These are phyloP conservation scores for Mycosphaerella sp. DNA, from an alignment of 2,329 filamentous ascomycete genomes.

Conservation along the genomic window DNA sequence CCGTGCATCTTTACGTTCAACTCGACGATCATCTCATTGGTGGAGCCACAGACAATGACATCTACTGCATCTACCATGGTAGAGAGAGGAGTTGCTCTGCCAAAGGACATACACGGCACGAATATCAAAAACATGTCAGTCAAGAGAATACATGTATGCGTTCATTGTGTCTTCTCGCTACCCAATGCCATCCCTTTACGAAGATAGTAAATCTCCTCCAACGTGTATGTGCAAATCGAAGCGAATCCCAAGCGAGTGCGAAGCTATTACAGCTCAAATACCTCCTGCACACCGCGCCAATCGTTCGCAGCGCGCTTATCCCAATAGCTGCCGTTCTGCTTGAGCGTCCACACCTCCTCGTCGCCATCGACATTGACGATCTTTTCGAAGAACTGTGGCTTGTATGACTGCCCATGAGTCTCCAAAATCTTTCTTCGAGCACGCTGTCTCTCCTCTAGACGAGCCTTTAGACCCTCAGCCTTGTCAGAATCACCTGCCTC, in stretches of 20 bases:
- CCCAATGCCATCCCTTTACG: background rate
- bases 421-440: constrained; percentile 69
- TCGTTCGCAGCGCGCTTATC: constrained; percentile 65
- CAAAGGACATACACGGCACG: background rate
- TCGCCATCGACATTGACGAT: constrained; percentile 41
- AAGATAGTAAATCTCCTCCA: constrained; percentile 6
- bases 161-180: background rate
- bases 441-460: constrained; percentile 80
- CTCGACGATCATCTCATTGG: background rate
- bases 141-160: background rate
- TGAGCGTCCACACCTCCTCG: constrained; percentile 56
- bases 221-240: background rate
- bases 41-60: background rate
- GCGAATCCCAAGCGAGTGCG: background rate
- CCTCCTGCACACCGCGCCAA: constrained; percentile 56
- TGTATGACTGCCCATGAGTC: constrained; percentile 63
- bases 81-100: background rate
- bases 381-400: constrained; percentile 77
- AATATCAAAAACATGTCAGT: background rate
- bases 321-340: constrained; percentile 85
- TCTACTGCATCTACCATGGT: background rate
- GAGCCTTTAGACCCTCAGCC: constrained; percentile 76
- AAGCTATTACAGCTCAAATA: constrained; percentile 42
- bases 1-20: background rate
- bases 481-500: constrained; percentile 76